Evolutionary conservation across 352 stramenopile genomes (phyloP), one percentile per base, ranked within the genome.

Genomic region (Phytophthora tubulina): DNA sequence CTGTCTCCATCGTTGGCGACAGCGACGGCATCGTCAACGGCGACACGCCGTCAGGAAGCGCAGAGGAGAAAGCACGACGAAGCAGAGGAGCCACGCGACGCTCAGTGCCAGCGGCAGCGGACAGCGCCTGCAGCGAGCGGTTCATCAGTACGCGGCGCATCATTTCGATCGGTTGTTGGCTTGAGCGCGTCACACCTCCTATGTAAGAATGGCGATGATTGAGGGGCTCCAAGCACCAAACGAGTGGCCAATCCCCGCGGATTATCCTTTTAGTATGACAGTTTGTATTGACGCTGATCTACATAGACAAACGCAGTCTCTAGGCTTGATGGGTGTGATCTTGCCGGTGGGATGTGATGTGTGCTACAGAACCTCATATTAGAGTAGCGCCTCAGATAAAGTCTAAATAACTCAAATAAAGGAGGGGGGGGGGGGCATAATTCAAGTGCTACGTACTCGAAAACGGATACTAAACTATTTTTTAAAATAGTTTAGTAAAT

Each of bases 1-100:
- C 98, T 6, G 85, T 88, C 67, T 94, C 90, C 98, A 99, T 99
- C 9, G 98, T 99, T 42, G 98, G 98, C 63, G 94, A 99, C 31
- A 99, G 84, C 52, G 98, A 96, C 15, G 98, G 98, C 95, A 99
- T 99, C 44, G 73, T 76, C 32, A 96, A 78, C 57, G 85, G 75
- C 33, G 87, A 75, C 32, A 96, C 86, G 62, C 88, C 86, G 7
- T 95, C 88, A 1, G 88, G 88, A 21, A 95, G 74, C 17, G 58
- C 39, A 41, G 84, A 81, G 11, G 85, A 80, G 70, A 92, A 90
- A 33, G 73, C 42, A 58, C 77, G 75, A 42, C 50, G 62, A 17
- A 73, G 32, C 21, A 79, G n/a, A 6, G 69, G 67, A 30, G 55
- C 17, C 33, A 66, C 66, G 49, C 49, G 69, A 21, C 59, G 56